Percentiles rank a stretch among this genome's conserved stretches.
Evolutionary conservation across 306 rosid species (phyloP).

Genomic region (Cicer judaicum): DNA sequence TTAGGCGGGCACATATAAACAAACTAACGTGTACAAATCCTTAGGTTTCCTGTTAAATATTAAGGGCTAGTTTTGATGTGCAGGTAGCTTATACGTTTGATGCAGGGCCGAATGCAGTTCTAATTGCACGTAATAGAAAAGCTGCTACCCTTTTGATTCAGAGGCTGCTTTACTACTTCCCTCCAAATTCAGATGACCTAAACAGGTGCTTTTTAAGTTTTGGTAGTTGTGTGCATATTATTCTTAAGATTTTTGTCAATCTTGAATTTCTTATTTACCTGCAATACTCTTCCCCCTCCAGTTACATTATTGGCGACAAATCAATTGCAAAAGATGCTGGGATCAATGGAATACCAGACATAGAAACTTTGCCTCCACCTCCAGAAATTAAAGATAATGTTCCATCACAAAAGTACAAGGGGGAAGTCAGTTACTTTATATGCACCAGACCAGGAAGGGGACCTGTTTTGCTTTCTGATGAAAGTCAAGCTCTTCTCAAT

Average conservation of each 20-base stretch:
- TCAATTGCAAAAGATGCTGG: constrained; percentile 88
- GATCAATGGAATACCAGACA: constrained; percentile 57
- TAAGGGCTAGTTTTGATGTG: constrained; percentile 30
- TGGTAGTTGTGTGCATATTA: constrained; percentile 33
- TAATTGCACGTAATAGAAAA: constrained; percentile 85
- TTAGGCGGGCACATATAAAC: background rate
- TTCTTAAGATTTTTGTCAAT: constrained; percentile 37
- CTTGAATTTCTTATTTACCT: constrained; percentile 36
- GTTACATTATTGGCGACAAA: constrained; percentile 86
- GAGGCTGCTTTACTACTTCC: constrained; percentile 87
- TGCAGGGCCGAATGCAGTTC: constrained; percentile 98
- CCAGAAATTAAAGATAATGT: constrained; percentile 72
- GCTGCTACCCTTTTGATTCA: constrained; percentile 81
- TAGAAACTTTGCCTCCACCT: constrained; percentile 77
- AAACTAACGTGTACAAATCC: background rate
- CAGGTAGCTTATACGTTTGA: constrained; percentile 99
- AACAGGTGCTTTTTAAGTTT: constrained; percentile 59
- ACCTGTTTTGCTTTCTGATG: constrained; percentile 80
- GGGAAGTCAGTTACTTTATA: constrained; percentile 92
- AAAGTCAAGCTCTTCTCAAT: constrained; percentile 74
- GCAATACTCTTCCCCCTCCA: constrained; percentile 45
- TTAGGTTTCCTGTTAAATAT: constrained; percentile 18
- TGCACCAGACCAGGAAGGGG: constrained; percentile 97
- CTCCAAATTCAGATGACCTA: constrained; percentile 84
- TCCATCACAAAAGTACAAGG: constrained; percentile 74